These are phyloP conservation scores for Metschnikowia santaceciliae DNA, from an alignment of 805 yeast species.

Conservation along the genomic window DNA sequence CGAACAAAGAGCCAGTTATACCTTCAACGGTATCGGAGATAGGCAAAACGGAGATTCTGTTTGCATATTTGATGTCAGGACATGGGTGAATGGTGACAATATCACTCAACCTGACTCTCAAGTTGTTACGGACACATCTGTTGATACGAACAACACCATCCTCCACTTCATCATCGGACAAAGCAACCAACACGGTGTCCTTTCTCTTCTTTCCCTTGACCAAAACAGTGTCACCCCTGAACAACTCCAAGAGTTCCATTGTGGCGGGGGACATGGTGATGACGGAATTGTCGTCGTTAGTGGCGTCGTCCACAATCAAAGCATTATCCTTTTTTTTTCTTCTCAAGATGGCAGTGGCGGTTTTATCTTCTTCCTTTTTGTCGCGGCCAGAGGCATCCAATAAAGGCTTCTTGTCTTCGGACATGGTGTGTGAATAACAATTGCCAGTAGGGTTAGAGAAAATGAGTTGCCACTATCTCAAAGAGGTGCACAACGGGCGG, in stretches of 20 bases:
- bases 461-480: conserved; percentile 4
- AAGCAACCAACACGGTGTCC: conserved; percentile 93
- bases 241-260: conserved; percentile 89
- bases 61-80: conserved; percentile 96
- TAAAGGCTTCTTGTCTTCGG: conserved; percentile 35
- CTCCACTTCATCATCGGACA: conserved; percentile 94
- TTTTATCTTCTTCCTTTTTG: conserved; percentile 57
- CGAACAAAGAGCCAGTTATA: conserved; percentile 92
- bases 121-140: conserved; percentile 93
- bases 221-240: conserved; percentile 96
- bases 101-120: conserved; percentile 92
- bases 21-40: conserved; percentile 98
- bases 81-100: conserved; percentile 88
- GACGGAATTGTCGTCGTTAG: conserved; percentile 94
- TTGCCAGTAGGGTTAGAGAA: conserved; percentile 4
- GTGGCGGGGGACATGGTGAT: conserved; percentile 93
- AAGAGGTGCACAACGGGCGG: neutral
- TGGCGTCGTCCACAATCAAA: conserved; percentile 92
- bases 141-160: conserved; percentile 93
- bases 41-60: conserved; percentile 91
- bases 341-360: conserved; percentile 96
- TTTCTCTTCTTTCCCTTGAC: conserved; percentile 98
- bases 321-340: conserved; percentile 98
- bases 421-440: conserved; percentile 6
- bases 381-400: conserved; percentile 63